Base-by-base conservation (phyloP, 2,329 filamentous ascomycete genomes). In the Claviceps capensis region DNA sequence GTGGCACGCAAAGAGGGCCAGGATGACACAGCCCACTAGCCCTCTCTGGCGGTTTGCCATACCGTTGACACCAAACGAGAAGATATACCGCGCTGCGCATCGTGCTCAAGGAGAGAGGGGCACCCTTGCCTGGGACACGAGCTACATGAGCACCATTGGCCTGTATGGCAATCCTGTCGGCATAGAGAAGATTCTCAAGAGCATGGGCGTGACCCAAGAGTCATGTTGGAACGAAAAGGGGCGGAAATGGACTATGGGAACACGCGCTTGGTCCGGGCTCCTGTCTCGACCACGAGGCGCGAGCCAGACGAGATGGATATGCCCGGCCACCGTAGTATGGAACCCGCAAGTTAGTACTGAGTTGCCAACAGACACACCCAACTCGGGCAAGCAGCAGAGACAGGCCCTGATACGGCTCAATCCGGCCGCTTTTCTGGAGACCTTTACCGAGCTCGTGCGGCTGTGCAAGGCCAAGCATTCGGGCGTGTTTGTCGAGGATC, bases 1-100 rank as follows among this genome's bases (percentile, higher is more conserved):
- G 57, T 98, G 86, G 78, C 90, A 95, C 68, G 83, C 91, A 2
- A 98, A 98, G 67, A 76, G 93, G 54, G 88, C 93, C 22, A 85
- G 79, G 54, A 94, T 98, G 86, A 89, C 89, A 0, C 76, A 80
- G 7, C 85, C 87, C 0, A 83, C 79, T 48, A 77, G 85, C 45
- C 85, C 88, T 3, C 68, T 93, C n/a, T 98, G 93, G 93, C 79
- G 89, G 42, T 95, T 96, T 66, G 81, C 88, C 1, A 72, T 97
- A 23, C 88, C 90, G 0, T 66, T 95, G 56, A 88, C 86, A 4
- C 88, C 91, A 0, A 94, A 86, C 30, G 83, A 88, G 63, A 98
- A 98, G 72, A 83, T 85, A 49, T 96, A 96, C 64, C 76, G 93
- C 49, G 81, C 88, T 46, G 93, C 88, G 0, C 89, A 97, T 70